Evolutionary conservation across 2,329 filamentous ascomycete species (phyloP), one percentile per base, ranked within the genome.

Genomic region (Decorospora gaudefroyi): DNA sequence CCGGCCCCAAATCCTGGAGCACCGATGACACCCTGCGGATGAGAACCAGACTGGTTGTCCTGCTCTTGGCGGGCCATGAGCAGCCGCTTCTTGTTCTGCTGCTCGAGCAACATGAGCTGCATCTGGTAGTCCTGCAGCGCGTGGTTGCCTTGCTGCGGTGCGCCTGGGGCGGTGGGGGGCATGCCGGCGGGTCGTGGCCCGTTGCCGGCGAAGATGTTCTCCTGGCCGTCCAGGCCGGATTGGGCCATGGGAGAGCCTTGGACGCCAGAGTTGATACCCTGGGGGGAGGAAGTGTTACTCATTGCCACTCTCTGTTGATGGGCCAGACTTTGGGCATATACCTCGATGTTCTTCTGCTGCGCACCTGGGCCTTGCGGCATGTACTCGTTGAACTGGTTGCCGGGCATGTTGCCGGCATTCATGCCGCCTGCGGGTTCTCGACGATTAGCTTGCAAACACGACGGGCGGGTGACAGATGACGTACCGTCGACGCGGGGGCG

Each of bases 61-160:
- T 92, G 87, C 66, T 90, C 83, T 71, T 84, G 86, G 12, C 88
- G 83, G 25, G 88, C 88, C 87, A 90, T 90, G 77, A 90, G 84
- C 34, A 92, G 77, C 12, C 88, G 78, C 72, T 90, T 91, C 77
- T 91, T 92, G 61, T 92, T 92, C 72, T 92, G 87, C 71, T 91
- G 88, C 71, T 92, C 88, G 11, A 92, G 78, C 35, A 91, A 73
- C 88, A 91, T 92, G 65, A 92, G 74, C 68, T 92, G 88, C 87
- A 91, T 91, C 74, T 92, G 88, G 62, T 92, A 92, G 68, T 93
- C 88, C 70, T 91, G 87, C 31, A 92, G 77, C 15, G 88, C 88
- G 67, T 91, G 87, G 66, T 90, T 92, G 70, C 85, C 87, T 40
- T 78, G 58, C 40, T 78, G 58, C 72, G 78, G 50, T 72, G 76